Evolutionary conservation across 139 green algal species (phyloP), one percentile per base, ranked within the genome.

Genomic region (Spirogloea muscicola): DNA sequence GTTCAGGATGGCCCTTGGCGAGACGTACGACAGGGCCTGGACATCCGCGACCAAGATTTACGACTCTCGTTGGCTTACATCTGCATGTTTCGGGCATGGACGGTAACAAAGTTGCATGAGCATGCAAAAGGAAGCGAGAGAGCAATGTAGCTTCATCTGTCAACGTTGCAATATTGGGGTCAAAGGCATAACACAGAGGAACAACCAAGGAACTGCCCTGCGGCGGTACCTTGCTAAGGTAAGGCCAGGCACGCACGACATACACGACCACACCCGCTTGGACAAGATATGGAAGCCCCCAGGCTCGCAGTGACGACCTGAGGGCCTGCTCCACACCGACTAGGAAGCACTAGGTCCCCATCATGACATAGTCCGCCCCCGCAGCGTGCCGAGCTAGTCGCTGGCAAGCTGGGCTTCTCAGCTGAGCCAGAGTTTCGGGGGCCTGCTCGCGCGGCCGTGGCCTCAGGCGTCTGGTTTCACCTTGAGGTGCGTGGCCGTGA

Each of bases 1-100:
- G 16, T 89, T 91, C 2, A 92, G 31, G 16, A 93, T 34, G 1
- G 84, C 88, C 58, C 87, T 76, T 1, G 88, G 88, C 29, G 65
- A 86, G 27, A 52, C 84, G 52, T 86, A 90, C 5, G 79, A 84
- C 7, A 89, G 40, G 18, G 74, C 76, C 86, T 89, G 86, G 70
- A 74, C n/a, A n/a, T n/a, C n/a, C n/a, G n/a, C n/a, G n/a, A n/a
- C n/a, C n/a, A n/a, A n/a, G n/a, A n/a, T n/a, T n/a, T n/a, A n/a
- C n/a, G n/a, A n/a, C n/a, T n/a, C n/a, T n/a, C n/a, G n/a, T n/a
- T n/a, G n/a, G n/a, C n/a, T n/a, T n/a, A n/a, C n/a, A n/a, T n/a
- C n/a, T n/a, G n/a, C n/a, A n/a, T n/a, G n/a, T n/a, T n/a, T n/a
- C n/a, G n/a, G n/a, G n/a, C n/a, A n/a, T n/a, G 3, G 34, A 60